phyloP scores from a whole-genome alignment of 1,284 basidiomycete species.

The Schizophyllum amplum region DNA sequence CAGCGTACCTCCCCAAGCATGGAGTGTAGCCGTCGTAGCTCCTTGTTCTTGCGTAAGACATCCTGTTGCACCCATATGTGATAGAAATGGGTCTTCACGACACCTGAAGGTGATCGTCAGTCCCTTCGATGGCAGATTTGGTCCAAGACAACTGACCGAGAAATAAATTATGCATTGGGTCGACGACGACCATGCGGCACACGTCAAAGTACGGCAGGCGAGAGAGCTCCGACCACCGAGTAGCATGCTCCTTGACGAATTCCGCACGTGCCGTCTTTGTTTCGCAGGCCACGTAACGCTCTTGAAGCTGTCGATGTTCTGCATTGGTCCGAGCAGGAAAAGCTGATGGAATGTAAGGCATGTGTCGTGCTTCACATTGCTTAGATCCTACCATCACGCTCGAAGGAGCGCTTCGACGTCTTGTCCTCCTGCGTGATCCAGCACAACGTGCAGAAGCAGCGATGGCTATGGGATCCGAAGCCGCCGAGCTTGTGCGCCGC shows the following conservation, averaged over 20 bases:
- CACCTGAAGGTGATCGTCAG: constrained; percentile 12
- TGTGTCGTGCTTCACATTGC: not conserved
- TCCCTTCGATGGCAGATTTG: too few relatives aligned
- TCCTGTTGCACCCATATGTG: constrained; percentile 23
- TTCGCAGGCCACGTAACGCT: constrained; percentile 3
- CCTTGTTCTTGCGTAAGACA: constrained; percentile 17
- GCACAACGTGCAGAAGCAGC: constrained; percentile 24
- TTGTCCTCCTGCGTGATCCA: constrained; percentile 20
- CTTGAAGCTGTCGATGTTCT: not conserved
- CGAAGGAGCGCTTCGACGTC: not conserved
- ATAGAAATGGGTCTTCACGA: constrained; percentile 26
- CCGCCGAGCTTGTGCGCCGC: constrained; percentile 28
- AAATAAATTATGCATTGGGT: constrained; percentile 24
- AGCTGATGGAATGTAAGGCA: not conserved
- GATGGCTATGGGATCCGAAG: constrained; percentile 23
- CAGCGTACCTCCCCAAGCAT: constrained; percentile 11
- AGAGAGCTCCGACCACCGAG: constrained; percentile 17
- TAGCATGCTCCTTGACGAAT: constrained; percentile 10
- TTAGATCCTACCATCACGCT: constrained; percentile 3
- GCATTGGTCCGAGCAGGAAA: constrained; percentile 2
- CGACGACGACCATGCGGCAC: constrained; percentile 18
- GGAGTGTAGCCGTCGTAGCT: constrained; percentile 18
- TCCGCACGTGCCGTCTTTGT: constrained; percentile 12
- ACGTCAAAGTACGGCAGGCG: constrained; percentile 22
- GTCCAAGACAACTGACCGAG: constrained; percentile 17